Conservation (phyloP, 202 grass and related monocot genomes). For the Carex arenaria region DNA sequence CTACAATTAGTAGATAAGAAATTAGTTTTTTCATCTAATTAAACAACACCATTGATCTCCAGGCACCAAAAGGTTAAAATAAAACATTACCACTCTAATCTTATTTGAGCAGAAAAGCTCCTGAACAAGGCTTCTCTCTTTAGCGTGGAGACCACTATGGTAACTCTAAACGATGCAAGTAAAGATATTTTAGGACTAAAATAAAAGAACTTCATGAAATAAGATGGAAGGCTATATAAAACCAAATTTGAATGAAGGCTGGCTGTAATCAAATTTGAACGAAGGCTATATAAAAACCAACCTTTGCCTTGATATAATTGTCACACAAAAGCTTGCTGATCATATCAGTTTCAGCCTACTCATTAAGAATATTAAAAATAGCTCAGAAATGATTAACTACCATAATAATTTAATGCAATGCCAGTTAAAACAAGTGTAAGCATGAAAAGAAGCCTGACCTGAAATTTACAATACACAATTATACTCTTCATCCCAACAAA, state of each 20-base stretch:
- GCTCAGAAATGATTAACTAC: not conserved
- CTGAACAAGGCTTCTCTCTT: slow-evolving; percentile 66
- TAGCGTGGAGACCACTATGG: slow-evolving; percentile 83
- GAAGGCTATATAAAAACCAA: slow-evolving; percentile 15
- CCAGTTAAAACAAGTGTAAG: slow-evolving; percentile 6
- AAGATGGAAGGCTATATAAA: not conserved
- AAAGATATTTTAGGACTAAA: slow-evolving; percentile 3
- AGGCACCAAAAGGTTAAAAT: not conserved
- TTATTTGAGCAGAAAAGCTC: slow-evolving; percentile 86
- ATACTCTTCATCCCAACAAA: slow-evolving; percentile 81
- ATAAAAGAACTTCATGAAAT: slow-evolving; percentile 13
- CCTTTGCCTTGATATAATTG: slow-evolving; percentile 72
- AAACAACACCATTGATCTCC: slow-evolving; percentile 5
- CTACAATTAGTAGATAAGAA: slow-evolving; percentile 32
- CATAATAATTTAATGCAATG: slow-evolving; percentile 12
- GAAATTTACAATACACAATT: slow-evolving; percentile 98
- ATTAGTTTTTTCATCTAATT: not conserved
- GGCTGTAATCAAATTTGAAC: slow-evolving; percentile 27
- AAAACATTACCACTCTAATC: slow-evolving; percentile 73
- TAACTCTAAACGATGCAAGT: slow-evolving; percentile 45
- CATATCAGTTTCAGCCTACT: slow-evolving; percentile 75
- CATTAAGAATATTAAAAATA: slow-evolving; percentile 22
- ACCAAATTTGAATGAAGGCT: slow-evolving; percentile 12
- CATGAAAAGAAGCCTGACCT: slow-evolving; percentile 53
- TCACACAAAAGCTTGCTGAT: slow-evolving; percentile 82